Evolutionary conservation across 2,329 filamentous ascomycete species (phyloP).

Genomic region (Beauveria varroae): DNA sequence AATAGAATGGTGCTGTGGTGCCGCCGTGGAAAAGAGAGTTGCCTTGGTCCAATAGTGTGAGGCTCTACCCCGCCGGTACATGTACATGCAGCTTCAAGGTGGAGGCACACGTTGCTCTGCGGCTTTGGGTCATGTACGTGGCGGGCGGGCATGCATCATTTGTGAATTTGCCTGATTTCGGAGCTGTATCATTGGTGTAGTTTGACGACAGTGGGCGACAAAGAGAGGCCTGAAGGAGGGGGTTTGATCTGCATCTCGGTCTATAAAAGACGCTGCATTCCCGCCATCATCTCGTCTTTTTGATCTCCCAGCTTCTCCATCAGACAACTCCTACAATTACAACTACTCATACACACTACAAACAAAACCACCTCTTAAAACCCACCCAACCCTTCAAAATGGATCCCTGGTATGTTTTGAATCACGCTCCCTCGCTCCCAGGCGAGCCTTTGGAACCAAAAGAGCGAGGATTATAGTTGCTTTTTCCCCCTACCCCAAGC

Average conservation of each 20-base stretch:
- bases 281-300: not conserved
- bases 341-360: not conserved
- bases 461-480: not conserved
- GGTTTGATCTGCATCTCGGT: not conserved
- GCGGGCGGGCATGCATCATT: constrained; percentile 1
- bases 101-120: constrained; percentile 6
- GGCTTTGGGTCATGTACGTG: not conserved
- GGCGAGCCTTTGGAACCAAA: not conserved
- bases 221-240: not conserved
- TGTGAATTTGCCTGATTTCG: constrained; percentile 1
- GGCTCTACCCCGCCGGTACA: constrained; percentile 7
- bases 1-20: not conserved
- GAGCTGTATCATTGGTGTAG: not conserved
- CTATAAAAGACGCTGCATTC: constrained; percentile 7
- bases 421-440: not conserved
- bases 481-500: not conserved
- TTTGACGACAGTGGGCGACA: not conserved
- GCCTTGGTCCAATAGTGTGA: not conserved
- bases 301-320: not conserved
- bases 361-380: not conserved
- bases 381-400: not conserved
- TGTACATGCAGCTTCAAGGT: constrained; percentile 3
- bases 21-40: not conserved
- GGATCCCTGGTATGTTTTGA: constrained; percentile 8
- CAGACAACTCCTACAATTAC: not conserved